phyloP scores from a whole-genome alignment of 2,329 filamentous ascomycete species.

The Aspergillus nomiae region DNA sequence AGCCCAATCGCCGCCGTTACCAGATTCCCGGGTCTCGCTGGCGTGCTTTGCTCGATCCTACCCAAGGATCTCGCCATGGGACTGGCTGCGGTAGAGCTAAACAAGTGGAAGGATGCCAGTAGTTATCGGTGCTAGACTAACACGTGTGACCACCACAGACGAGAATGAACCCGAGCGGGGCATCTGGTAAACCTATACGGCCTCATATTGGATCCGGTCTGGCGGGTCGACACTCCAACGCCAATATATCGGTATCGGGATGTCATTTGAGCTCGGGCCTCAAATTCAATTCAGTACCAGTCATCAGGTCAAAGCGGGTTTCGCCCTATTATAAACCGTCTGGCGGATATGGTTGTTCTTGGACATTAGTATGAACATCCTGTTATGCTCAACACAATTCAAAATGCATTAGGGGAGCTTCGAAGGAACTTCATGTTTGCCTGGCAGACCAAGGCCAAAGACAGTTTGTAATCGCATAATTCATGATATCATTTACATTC shows the following conservation, averaged over 20 bases:
- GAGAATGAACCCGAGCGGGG: not conserved
- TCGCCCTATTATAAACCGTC: not conserved
- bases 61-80: not conserved
- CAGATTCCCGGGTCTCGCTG: constrained; percentile 7
- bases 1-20: constrained; percentile 14
- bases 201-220: not conserved
- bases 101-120: not conserved
- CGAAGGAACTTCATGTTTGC: not conserved
- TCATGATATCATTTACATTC: not conserved
- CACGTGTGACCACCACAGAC: not conserved
- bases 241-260: not conserved
- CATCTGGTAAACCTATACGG: not conserved
- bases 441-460: too few species aligned
- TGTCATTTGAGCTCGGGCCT: not conserved
- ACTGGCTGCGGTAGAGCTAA: not conserved
- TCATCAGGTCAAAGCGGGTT: not conserved
- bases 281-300: not conserved
- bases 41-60: not conserved
- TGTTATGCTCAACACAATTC: not conserved
- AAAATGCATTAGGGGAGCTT: not conserved
- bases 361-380: not conserved
- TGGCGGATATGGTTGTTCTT: not conserved
- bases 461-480: not conserved
- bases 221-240: not conserved
- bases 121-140: not conserved